phyloP scores from a whole-genome alignment of 306 rosid species.

The Prunus davidiana region DNA sequence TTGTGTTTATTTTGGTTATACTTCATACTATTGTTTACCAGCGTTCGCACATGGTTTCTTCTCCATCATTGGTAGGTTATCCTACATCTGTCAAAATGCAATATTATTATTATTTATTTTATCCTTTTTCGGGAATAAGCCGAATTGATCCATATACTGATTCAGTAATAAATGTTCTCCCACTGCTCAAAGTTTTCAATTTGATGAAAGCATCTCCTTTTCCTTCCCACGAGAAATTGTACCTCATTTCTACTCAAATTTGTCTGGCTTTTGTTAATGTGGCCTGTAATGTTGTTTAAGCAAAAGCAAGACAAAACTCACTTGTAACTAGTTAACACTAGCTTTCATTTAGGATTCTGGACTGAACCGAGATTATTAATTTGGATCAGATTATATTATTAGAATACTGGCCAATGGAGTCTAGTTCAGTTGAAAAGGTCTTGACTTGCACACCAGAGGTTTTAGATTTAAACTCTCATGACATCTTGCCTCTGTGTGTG shows the following conservation, averaged over 20 bases:
- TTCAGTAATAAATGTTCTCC: slow-evolving; percentile 5
- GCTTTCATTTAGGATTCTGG: too few relatives aligned
- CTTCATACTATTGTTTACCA: slow-evolving; percentile 1
- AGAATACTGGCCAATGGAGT: too few relatives aligned
- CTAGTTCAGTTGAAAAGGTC: too few relatives aligned
- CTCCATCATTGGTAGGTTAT: slow-evolving; percentile 10
- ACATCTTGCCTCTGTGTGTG: too few relatives aligned
- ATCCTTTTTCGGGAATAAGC: slow-evolving; percentile 13
- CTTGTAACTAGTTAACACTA: background rate
- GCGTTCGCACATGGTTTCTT: slow-evolving; percentile 8
- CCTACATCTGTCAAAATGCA: slow-evolving; percentile 16
- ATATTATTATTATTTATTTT: background rate
- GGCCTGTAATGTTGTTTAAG: background rate
- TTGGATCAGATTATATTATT: too few relatives aligned
- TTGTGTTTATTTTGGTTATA: background rate
- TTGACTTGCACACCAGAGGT: too few relatives aligned
- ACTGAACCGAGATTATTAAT: too few relatives aligned
- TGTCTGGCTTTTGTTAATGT: background rate
- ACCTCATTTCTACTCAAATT: background rate
- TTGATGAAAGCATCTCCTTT: background rate
- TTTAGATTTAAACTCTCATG: too few relatives aligned
- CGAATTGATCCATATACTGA: slow-evolving; percentile 4
- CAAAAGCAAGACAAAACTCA: background rate
- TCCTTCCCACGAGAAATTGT: background rate
- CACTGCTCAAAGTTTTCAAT: background rate